These are phyloP conservation scores for Batkoa obscura DNA, from an alignment of 371 early-diverging fungal species.

Conservation along the genomic window DNA sequence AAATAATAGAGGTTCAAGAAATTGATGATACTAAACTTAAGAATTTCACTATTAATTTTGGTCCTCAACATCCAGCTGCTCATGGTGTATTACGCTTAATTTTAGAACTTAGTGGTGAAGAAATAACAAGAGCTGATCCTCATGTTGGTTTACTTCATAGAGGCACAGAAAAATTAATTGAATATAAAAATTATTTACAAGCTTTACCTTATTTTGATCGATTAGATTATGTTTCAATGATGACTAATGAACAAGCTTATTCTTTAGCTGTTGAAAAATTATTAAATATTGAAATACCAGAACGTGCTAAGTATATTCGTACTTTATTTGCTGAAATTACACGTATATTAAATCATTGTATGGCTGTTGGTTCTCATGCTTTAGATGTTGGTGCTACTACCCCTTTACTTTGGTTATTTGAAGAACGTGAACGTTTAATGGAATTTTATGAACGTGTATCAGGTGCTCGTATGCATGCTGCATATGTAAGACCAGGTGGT, in stretches of 20 bases:
- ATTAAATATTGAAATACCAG: constrained; percentile 88
- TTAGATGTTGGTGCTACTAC: constrained; percentile 95
- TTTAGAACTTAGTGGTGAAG: constrained; percentile 84
- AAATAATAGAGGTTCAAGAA: constrained; percentile 12
- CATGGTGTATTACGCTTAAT: constrained; percentile 97
- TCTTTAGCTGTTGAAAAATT: constrained; percentile 93
- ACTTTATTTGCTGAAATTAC: constrained; percentile 95
- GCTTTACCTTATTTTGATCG: constrained; percentile 97
- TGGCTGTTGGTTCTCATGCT: constrained; percentile 91
- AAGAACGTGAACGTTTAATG: constrained; percentile 95
- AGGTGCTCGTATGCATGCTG: constrained; percentile 95
- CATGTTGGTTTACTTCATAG: constrained; percentile 94
- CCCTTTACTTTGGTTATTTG: constrained; percentile 96
- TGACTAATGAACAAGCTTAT: constrained; percentile 88
- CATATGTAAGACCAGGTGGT: constrained; percentile 94
- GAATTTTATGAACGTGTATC: constrained; percentile 97
- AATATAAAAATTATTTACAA: constrained; percentile 94
- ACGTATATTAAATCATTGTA: constrained; percentile 91
- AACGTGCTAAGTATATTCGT: constrained; percentile 89
- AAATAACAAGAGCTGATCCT: constrained; percentile 84
- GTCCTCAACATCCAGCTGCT: constrained; percentile 97
- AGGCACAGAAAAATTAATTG: constrained; percentile 95
- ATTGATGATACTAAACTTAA: constrained; percentile 35
- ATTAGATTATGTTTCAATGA: constrained; percentile 95
- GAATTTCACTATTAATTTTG: constrained; percentile 90